Evolutionary conservation across 805 yeast species (phyloP), one percentile per base, ranked within the genome.

Genomic region (Saccharomycopsis schoenii): DNA sequence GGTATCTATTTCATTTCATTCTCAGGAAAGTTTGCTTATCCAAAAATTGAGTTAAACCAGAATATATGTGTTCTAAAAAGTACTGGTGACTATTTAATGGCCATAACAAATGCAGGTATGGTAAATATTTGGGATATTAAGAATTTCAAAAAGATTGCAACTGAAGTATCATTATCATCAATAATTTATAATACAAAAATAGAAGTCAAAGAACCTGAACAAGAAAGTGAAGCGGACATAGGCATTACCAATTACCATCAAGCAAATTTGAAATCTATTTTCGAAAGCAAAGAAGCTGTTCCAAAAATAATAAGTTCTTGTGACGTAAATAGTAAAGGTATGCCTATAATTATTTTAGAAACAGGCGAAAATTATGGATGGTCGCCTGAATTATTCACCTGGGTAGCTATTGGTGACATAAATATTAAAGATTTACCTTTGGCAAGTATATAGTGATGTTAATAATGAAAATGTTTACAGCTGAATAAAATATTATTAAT

Each of bases 131-230:
- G 85, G 85, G 72, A 80, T 63, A 62, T 84, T n/a, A 64, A 63
- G 8, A 63, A 65, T 5, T 67, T 76, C 34, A 67, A 68, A 37
- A 73, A 71, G 1, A 58, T 80, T 0, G 62, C 81, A 41, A 69
- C 69, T 39, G 78, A 77, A 0, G 73, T 82, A 1, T 80, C 87
- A 1, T 63, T 85, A 29, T 82, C 88, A 0, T 78, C 85, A 0
- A 72, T 83, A 2, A 66, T 84, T 60, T 82, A 82, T 67, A 39
- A 42, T 12, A n/a, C 55, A 25, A 47, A 37, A 19, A 50, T 55
- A n/a, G 34, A 34, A 15, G 40, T 60, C 21, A 36, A 17, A 42
- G 52, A 42, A 6, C 29, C 8, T 25, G 39, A 41, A 4, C 40
- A 9, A 42, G 14, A 24, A 17, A 42, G 14, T 19, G 19, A 34